Evolutionary conservation across 225 moss, liverwort and hornwort species (phyloP), one percentile per base, ranked within the genome.

Genomic region (Lunularia cruciata): DNA sequence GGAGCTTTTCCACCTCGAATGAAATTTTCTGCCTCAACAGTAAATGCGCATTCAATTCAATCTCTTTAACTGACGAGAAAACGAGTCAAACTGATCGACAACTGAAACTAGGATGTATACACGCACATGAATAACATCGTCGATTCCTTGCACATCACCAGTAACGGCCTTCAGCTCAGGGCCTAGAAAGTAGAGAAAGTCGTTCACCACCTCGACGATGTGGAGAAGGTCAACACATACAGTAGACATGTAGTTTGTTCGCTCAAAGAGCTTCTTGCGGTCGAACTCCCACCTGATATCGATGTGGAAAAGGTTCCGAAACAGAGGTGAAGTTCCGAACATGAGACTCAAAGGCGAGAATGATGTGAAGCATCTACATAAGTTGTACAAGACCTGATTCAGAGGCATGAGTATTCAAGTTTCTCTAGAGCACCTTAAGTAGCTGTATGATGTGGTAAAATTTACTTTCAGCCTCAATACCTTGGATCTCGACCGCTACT

Each of bases 211-310:
- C 56, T 95, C 89, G 8, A 95, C 76, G 72, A 95, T 76, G 39
- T 89, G 82, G 3, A 81, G 63, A 63, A 95, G 67, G 57, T 95
- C 84, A 3, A 64, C 76, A 65, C 94, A 95, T 60, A 89, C 82
- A 27, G 30, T 79, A 23, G 89, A 85, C 89, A 95, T 95, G 60
- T 89, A 92, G 47, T 85, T 89, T 58, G 89, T 95, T 13, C 89
- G 84, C 10, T 89, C 92, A 79, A 95, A 95, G 57, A 95, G 38
- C 47, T 82, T 91, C 51, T 86, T 95, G 3, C 92, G 81, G 59
- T 92, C 94, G 74, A 95, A 95, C 76, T 95, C 94, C 94, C 94
- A 95, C 81, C 94, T 95, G 47, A 31, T 68, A 58, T 31, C 39
- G 58, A 28, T 3, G 10, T 4, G 14, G 14, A 57, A 43, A 52